Evolutionary conservation across 75 land plant genomes (phyloP).

Genomic region (Cupressus sempervirens): DNA sequence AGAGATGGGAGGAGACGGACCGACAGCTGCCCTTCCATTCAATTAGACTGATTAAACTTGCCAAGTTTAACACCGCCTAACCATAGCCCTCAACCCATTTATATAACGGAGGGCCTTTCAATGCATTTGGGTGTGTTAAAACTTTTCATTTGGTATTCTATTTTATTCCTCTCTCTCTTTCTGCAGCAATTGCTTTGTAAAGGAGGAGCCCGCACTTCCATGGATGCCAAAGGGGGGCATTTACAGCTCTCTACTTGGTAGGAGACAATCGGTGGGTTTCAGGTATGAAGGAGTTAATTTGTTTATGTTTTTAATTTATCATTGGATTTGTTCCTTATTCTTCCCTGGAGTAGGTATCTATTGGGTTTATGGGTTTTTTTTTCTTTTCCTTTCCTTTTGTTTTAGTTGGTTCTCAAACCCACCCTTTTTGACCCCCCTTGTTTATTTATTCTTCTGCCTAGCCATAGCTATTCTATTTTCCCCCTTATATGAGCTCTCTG

Average conservation of each 20-base stretch:
- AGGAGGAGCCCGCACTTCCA: not conserved
- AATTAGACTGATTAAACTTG: conserved; percentile 2
- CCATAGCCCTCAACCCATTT: not conserved
- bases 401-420: not conserved
- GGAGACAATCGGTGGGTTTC: not conserved
- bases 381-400: no score
- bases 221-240: not conserved
- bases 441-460: no score
- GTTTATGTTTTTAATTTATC: not conserved
- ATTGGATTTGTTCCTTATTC: not conserved
- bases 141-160: not conserved
- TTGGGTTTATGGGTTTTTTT: not conserved
- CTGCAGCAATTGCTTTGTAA: not conserved
- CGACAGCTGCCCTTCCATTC: not conserved
- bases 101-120: not conserved
- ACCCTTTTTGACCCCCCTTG: not conserved
- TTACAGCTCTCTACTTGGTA: not conserved
- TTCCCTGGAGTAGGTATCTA: no score
- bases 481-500: no score
- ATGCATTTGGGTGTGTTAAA: not conserved
- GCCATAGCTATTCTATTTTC: no score
- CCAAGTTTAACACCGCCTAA: not conserved
- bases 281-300: not conserved
- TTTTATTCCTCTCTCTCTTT: not conserved
- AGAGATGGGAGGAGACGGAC: not conserved